A percentile compares a stretch with the other conserved stretches of the same genome.
Evolutionary conservation across 148 eudicot genomes (phyloP).

Genomic region (Suaeda aralocaspica): DNA sequence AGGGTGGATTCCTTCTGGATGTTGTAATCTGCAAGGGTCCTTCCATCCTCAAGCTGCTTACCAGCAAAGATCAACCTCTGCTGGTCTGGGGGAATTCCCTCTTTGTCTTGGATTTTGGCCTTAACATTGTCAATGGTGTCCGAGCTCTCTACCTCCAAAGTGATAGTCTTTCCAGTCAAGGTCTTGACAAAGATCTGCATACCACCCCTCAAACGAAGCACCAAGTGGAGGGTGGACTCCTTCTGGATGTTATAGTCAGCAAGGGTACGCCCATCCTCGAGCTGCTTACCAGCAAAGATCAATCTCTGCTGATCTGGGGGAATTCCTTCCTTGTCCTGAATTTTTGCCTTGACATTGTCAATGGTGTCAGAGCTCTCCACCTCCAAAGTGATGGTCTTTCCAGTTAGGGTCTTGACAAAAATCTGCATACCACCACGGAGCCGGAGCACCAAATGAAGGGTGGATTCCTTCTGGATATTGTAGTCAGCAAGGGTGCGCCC

Average conservation of each 20-base stretch:
- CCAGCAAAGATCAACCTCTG: conserved; percentile 22
- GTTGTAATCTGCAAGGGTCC: conserved; percentile 18
- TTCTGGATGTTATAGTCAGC: conserved; percentile 21
- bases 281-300: conserved; percentile 19
- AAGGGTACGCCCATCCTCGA: conserved; percentile 17
- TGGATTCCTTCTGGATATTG: conserved; percentile 20
- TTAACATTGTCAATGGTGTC: conserved; percentile 18
- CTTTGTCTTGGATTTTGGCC: conserved; percentile 16
- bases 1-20: conserved; percentile 22
- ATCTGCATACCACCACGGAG: conserved; percentile 19
- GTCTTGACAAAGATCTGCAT: conserved; percentile 22
- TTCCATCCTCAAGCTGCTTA: conserved; percentile 17
- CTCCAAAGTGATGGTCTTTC: conserved; percentile 18
- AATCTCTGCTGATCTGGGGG: conserved; percentile 22
- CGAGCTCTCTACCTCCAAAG: conserved; percentile 18
- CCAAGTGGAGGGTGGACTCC: conserved; percentile 22
- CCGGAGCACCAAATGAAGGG: conserved; percentile 18
- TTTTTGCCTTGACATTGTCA: conserved; percentile 15
- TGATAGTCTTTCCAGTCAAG: conserved; percentile 17
- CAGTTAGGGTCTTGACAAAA: conserved; percentile 18
- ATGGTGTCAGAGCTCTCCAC: conserved; percentile 19
- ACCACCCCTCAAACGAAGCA: conserved; percentile 17
- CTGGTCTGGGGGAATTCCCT: conserved; percentile 21
- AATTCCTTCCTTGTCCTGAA: conserved; percentile 19
- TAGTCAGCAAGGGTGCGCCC: conserved; percentile 29